Evolutionary conservation across 257 asterid species (phyloP), one percentile per base, ranked within the genome.

Genomic region (Leptodermis oblonga): DNA sequence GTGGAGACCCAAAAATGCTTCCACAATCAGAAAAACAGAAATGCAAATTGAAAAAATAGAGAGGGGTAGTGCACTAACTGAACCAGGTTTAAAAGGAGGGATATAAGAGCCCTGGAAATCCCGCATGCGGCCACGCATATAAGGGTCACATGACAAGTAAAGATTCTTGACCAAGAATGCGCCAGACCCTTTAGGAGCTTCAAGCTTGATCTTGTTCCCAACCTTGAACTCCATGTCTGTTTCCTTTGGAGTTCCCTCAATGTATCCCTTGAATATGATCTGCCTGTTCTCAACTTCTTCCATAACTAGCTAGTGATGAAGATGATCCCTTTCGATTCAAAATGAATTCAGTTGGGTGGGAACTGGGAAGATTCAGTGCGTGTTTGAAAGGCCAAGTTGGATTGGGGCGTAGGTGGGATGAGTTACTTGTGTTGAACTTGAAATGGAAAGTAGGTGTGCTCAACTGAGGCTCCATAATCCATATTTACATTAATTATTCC

Each of bases 41-140:
- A 23, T 31, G 42, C 9, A 59, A 59, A 6, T 5, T 8, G 4
- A 31, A n/a, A 61, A 60, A 17, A 25, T 12, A 61, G 34, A 43
- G 49, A 46, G 52, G 3, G 65, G n/a, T n/a, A 14, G 58, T 30
- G 65, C 11, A 84, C 70, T 87, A 74, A 90, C 98, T 71, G 92
- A 87, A 20, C 81, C 92, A 7, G 96, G 98, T 43, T 48, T 15
- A 68, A 90, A 92, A 64, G 98, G 96, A 58, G 96, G 95, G 3
- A 92, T 8, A 69, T 92, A 92, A 46, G 98, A 90, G 70, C 80
- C 95, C 1, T 73, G 93, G 62, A 82, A 90, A 74, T 86, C 73
- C 9, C 97, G 86, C 98, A 92, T 92, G 28, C 98, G 80, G 39
- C 84, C 95, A 49, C 98, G 92, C 98, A 92, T 92, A 52, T 82